Conservation (phyloP, 768 basidiomycete genomes). For the Trametes sanguinea region DNA sequence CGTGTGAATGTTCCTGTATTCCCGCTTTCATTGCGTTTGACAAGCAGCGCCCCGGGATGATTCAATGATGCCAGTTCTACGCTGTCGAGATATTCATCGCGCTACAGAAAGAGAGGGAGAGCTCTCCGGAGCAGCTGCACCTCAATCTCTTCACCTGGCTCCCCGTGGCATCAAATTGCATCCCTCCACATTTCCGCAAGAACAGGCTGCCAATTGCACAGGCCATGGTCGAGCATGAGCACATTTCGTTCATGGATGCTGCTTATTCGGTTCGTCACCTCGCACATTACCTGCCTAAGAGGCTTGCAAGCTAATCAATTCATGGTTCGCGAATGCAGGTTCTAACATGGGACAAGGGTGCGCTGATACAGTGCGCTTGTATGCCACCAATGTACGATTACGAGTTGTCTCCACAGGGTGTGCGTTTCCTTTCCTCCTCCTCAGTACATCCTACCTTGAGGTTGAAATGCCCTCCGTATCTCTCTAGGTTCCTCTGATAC, state of each 20-base stretch:
- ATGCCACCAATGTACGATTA: slow-evolving; percentile 9
- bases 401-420: slow-evolving; percentile 5
- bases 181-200: not conserved
- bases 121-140: not conserved
- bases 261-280: not conserved
- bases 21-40: not conserved
- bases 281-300: not conserved
- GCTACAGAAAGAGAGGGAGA: not conserved
- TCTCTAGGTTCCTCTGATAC: too few species aligned
- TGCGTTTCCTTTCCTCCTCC: not conserved
- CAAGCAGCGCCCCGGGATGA: not conserved
- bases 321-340: not conserved
- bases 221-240: not conserved
- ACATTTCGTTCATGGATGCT: not conserved
- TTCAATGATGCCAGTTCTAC: not conserved
- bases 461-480: not conserved
- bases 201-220: not conserved
- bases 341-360: not conserved
- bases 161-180: not conserved
- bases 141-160: slow-evolving; percentile 1
- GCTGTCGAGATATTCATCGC: not conserved
- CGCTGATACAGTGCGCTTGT: not conserved
- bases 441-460: not conserved
- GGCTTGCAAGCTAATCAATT: too few species aligned
- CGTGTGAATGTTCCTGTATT: not conserved